Evolutionary conservation across 179 eudicot species (phyloP), one percentile per base, ranked within the genome.

Genomic region (Beta lomatogona): DNA sequence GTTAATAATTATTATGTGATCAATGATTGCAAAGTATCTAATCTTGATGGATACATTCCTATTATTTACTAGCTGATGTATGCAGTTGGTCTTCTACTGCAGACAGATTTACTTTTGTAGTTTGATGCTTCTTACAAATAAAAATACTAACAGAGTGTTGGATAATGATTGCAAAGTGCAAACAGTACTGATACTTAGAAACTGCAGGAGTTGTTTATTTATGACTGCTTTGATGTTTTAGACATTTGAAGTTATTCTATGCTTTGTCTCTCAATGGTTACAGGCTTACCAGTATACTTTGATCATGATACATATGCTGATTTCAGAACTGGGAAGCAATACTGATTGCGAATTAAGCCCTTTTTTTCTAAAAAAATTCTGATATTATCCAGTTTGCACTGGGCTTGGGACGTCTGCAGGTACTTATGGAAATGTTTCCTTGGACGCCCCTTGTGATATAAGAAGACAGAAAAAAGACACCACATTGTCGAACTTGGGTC

Each of bases 401-500:
- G 73, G 6, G 50, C 9, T 70, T 58, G 50, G 19, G 21, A 50
- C 57, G 53, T 60, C 28, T 70, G 36, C 78, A 93, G 98, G 89
- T 71, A 61, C 84, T 16, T 88, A 82, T 81, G 86, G 86, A 71
- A 86, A 83, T 81, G 87, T 85, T 79, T 82, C 90, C 72, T 80
- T 76, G 65, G 84, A 78, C 77, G 68, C 86, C 78, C 82, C 86
- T 77, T 80, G 77, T 64, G 90, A 88, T 85, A 82, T 84, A 71
- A 90, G 87, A 82, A 89, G 88, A 28, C 81, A 79, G 71, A 91
- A 90, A 87, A 91, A 86, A 82, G 90, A 88, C 52, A 82, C 66
- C 28, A 86, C 92, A 16, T 85, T 85, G 75, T 89, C 92, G 78
- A 91, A 90, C 86, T 87, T 96, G 91, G 98, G 98, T 64, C 89